phyloP scores from a whole-genome alignment of 2,329 filamentous ascomycete genomes.

The Beauveria pseudobassiana region DNA sequence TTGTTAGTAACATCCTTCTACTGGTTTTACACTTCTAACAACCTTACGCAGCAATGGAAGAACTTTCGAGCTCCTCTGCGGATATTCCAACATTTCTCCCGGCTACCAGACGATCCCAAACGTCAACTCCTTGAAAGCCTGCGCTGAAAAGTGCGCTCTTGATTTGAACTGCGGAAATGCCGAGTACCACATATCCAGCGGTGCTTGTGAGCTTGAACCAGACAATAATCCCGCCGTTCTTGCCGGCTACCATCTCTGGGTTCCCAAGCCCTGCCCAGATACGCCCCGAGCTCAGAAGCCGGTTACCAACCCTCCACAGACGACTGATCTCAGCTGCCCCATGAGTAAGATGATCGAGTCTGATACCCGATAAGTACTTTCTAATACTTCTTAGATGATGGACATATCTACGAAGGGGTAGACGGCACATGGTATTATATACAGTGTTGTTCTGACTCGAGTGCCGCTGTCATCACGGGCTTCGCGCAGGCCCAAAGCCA shows the following conservation, averaged over 20 bases:
- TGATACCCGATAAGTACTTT: background rate
- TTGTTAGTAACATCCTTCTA: background rate
- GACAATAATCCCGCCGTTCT: background rate
- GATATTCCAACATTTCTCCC: background rate
- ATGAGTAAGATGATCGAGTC: background rate
- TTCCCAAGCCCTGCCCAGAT: background rate
- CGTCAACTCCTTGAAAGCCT: background rate
- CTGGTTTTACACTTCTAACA: background rate
- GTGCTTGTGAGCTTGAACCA: background rate
- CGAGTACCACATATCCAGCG: background rate
- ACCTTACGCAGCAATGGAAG: background rate
- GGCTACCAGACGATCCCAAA: background rate
- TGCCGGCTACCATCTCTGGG: background rate
- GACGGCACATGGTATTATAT: slow-evolving; percentile 16
- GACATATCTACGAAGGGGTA: slow-evolving; percentile 14
- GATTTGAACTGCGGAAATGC: background rate
- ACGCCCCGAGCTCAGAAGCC: background rate
- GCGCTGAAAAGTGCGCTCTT: background rate
- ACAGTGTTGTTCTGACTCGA: slow-evolving; percentile 14
- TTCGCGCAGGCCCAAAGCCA: slow-evolving; percentile 6
- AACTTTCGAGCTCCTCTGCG: background rate
- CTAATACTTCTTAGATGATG: slow-evolving; percentile 7
- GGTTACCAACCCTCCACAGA: background rate
- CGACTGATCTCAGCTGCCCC: background rate
- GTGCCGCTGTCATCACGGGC: slow-evolving; percentile 8